Evolutionary conservation across 345 rosid species (phyloP).

Genomic region (Syzygium aromaticum): DNA sequence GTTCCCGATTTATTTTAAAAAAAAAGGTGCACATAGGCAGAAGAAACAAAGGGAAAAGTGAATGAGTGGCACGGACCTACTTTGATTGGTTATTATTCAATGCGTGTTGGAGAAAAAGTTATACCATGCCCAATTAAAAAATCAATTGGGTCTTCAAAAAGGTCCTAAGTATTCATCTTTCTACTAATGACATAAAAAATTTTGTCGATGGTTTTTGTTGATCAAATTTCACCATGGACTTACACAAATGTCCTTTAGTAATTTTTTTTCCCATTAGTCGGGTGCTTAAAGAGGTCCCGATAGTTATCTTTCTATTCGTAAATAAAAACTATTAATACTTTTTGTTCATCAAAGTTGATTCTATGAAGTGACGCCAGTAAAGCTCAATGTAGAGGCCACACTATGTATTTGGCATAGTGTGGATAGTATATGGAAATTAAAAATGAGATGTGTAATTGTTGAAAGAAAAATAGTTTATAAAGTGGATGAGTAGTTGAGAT

Average conservation of each 20-base stretch:
- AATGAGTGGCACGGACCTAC: background rate
- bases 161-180: background rate
- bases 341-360: background rate
- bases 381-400: background rate
- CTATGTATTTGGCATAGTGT: background rate
- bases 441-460: background rate
- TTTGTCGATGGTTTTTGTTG: background rate
- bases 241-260: background rate
- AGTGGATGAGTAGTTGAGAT: background rate
- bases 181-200: background rate
- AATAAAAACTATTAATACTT: background rate
- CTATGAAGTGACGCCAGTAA: background rate
- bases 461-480: background rate
- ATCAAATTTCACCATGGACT: background rate
- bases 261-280: background rate
- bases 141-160: accelerated
- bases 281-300: background rate
- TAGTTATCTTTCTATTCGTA: background rate
- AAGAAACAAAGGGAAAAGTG: background rate
- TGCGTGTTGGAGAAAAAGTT: background rate
- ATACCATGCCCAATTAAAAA: background rate
- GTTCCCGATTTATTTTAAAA: too few species aligned
- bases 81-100: background rate
- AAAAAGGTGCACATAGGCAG: background rate
- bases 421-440: background rate